A percentile compares a stretch with the other conserved stretches of the same genome.
These are phyloP conservation scores for Tricholoma saponaceum DNA, from an alignment of 768 basidiomycete species.

Conservation along the genomic window DNA sequence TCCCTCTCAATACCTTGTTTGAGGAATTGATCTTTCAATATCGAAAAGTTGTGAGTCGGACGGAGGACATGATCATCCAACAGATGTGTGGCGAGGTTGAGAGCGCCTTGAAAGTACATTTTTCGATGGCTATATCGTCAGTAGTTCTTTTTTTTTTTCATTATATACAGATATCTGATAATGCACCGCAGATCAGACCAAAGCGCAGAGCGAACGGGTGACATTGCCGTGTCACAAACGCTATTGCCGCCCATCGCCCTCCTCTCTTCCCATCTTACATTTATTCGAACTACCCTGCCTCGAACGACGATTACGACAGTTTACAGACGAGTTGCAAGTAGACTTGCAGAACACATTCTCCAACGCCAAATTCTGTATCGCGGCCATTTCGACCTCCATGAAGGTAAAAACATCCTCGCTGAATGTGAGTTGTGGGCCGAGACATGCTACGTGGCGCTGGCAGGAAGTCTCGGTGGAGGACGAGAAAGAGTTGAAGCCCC, in stretches of 20 bases:
- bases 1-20: constrained; percentile 69
- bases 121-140: constrained; percentile 46
- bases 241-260: constrained; percentile 75
- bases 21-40: constrained; percentile 71
- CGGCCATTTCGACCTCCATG: constrained; percentile 56
- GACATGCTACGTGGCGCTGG: constrained; percentile 62
- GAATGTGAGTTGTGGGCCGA: constrained; percentile 86
- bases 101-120: constrained; percentile 66
- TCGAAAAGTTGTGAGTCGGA: constrained; percentile 52
- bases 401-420: constrained; percentile 58
- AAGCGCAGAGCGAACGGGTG: constrained; percentile 22
- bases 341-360: constrained; percentile 72
- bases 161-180: not conserved
- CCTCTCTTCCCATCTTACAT: constrained; percentile 73
- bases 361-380: constrained; percentile 82
- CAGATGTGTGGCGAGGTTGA: constrained; percentile 84
- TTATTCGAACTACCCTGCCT: constrained; percentile 64
- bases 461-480: constrained; percentile 39
- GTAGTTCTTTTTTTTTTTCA: constrained; percentile 12
- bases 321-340: constrained; percentile 71
- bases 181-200: constrained; percentile 15
- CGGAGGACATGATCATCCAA: constrained; percentile 85
- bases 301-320: constrained; percentile 49
- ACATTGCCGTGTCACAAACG: constrained; percentile 58
- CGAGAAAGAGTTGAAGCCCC: constrained; percentile 61